Conservation (phyloP, 2,329 filamentous ascomycete genomes). For the Sarocladium brachiariae region DNA sequence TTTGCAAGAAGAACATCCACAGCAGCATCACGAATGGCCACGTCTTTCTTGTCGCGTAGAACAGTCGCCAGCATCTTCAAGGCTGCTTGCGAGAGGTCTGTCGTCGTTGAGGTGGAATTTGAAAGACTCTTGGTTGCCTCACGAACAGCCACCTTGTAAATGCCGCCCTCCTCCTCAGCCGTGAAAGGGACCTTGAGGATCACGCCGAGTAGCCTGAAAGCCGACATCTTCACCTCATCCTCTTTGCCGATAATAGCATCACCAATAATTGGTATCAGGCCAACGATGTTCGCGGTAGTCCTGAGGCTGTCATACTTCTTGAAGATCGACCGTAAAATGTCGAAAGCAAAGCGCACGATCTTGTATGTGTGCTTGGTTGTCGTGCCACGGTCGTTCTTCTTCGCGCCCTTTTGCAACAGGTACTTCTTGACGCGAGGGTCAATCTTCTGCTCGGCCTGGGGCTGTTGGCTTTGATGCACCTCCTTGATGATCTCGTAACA, state of each 20-base stretch:
- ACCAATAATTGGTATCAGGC: conserved; percentile 83
- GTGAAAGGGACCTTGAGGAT: conserved; percentile 79
- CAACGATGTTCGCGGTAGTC: conserved; percentile 70
- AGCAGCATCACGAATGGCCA: conserved; percentile 71
- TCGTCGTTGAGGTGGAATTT: conserved; percentile 67
- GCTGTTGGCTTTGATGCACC: conserved; percentile 61
- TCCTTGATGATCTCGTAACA: conserved; percentile 92
- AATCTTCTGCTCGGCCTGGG: conserved; percentile 43
- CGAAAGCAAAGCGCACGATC: conserved; percentile 78
- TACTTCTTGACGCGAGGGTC: conserved; percentile 64
- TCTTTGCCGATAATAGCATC: conserved; percentile 78
- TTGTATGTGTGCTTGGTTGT: conserved; percentile 82
- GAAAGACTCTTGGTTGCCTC: conserved; percentile 81
- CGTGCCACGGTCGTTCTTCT: conserved; percentile 63
- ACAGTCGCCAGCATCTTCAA: conserved; percentile 83
- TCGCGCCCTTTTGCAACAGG: conserved; percentile 71
- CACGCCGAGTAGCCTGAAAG: conserved; percentile 76
- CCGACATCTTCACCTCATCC: conserved; percentile 87
- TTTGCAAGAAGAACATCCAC: conserved; percentile 77
- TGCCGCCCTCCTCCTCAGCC: conserved; percentile 56
- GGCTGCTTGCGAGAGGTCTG: conserved; percentile 79
- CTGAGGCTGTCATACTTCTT: conserved; percentile 79
- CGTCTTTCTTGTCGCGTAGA: conserved; percentile 70
- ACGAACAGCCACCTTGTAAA: conserved; percentile 71
- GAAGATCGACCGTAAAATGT: conserved; percentile 77